These are phyloP conservation scores for Aspergillus puulaauensis DNA, from an alignment of 2,329 filamentous ascomycete species.

Conservation along the genomic window DNA sequence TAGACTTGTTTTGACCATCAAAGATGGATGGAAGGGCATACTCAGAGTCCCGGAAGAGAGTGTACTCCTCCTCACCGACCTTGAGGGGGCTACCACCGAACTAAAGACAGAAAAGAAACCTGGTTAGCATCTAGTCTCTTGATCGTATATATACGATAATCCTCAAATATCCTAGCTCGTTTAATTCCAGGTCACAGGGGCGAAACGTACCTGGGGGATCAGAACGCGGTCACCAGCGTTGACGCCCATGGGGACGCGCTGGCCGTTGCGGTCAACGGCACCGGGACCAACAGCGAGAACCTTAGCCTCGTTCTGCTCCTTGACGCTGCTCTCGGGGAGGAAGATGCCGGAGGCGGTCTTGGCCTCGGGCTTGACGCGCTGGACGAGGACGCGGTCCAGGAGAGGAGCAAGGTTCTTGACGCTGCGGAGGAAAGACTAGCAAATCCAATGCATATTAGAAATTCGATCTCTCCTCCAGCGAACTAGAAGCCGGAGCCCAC, in stretches of 20 bases:
- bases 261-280: constrained; percentile 80
- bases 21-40: constrained; percentile 54
- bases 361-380: constrained; percentile 94
- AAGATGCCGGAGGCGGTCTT: constrained; percentile 98
- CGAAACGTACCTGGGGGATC: constrained; percentile 77
- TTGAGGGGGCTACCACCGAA: constrained; percentile 94
- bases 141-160: not conserved
- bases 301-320: constrained; percentile 97
- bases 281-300: constrained; percentile 94
- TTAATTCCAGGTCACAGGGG: not conserved
- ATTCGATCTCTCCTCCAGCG: not conserved
- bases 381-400: constrained; percentile 95
- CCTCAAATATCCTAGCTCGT: not conserved
- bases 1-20: constrained; percentile 10
- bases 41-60: constrained; percentile 97
- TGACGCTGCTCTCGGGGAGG: constrained; percentile 92
- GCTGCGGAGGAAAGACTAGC: constrained; percentile 71
- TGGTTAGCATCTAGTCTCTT: constrained; percentile 20
- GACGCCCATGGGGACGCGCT: constrained; percentile 83
- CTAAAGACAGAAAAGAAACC: constrained; percentile 45
- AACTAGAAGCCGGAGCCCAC: not conserved
- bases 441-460: constrained; percentile 6
- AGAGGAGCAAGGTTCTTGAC: constrained; percentile 94
- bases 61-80: constrained; percentile 95
- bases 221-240: constrained; percentile 83